Evolutionary conservation across 208 protist species (phyloP).

Genomic region (Trypanosoma brucei): DNA sequence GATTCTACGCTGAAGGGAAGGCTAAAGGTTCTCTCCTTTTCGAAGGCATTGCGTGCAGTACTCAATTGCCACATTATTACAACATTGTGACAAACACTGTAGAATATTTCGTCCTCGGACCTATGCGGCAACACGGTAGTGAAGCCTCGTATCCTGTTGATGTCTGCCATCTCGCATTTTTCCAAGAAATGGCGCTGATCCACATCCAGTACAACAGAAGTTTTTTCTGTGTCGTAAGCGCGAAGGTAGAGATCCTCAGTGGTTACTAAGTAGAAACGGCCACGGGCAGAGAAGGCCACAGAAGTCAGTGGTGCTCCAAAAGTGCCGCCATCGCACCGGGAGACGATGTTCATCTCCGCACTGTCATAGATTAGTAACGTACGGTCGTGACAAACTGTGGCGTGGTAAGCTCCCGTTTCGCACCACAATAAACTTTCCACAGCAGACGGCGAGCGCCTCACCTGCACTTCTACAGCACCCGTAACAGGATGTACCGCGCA

Average conservation of each 20-base stretch:
- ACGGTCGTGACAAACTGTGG: constrained; percentile 57
- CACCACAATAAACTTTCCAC: constrained; percentile 25
- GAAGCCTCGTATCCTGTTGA: constrained; percentile 19
- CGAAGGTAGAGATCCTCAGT: constrained; percentile 56
- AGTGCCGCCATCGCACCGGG: constrained; percentile 36
- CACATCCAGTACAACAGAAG: constrained; percentile 36
- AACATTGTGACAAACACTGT: constrained; percentile 24
- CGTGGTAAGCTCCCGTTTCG: constrained; percentile 65
- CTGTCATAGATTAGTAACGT: constrained; percentile 71
- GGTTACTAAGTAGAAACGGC: constrained; percentile 65
- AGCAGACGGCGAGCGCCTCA: constrained; percentile 28
- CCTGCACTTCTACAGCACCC: constrained; percentile 31
- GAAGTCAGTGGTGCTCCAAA: constrained; percentile 53
- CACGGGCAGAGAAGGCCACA: constrained; percentile 57
- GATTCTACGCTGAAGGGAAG: constrained; percentile 7
- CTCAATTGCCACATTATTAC: constrained; percentile 13
- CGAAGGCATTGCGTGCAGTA: constrained; percentile 18
- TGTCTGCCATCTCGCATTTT: neutral
- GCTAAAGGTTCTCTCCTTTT: neutral
- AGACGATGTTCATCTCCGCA: constrained; percentile 50
- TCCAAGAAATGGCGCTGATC: constrained; percentile 28
- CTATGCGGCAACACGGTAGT: constrained; percentile 35
- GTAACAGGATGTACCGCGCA: constrained; percentile 36
- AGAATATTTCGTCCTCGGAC: constrained; percentile 43
- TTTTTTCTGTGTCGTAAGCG: constrained; percentile 70